Base-by-base conservation (phyloP, 345 rosid species). In the Odontarrhena argentea region DNA sequence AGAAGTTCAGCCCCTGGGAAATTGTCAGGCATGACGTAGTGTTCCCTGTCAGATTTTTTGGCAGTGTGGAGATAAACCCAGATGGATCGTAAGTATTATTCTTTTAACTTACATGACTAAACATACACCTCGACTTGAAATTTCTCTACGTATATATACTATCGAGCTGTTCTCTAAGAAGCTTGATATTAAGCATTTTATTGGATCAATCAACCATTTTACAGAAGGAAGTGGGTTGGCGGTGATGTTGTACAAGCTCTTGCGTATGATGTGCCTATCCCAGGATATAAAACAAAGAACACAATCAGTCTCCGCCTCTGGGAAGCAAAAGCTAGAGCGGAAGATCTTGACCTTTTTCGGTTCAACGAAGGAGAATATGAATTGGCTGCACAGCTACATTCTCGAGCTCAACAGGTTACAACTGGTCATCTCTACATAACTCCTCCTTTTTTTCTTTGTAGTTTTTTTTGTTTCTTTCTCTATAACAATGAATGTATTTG, bases 1-100 rank as follows among this genome's bases (percentile, higher is more conserved):
- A 93, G 98, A 93, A 90, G 76, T 90, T 86, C 74, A 94, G 96
- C 78, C 97, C 99, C 14, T 94, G 99, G 99, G 99, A 94, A 80
- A 76, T 88, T 72, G 97, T 88, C 50, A 88, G 99, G 84, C 97
- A 93, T 74, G 96, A 88, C 74, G 79, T 88, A 52, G 85, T 84
- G 9, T 88, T 80, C 77, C 97, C 97, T 15, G 85, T 93, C 71
- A 86, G 96, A 76, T 93, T 90, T 71, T 90, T 88, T 74, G 98
- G 98, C 62, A 74, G 7, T 4, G 89, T 94, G 42, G 77, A 84
- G 78, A 77, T 94, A 74, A 76, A 77, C 58, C 90, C 94, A 2
- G 78, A 86, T 85, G 98, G 98, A 78, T 71, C 72, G 98, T 92
- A 79, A 92, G 98, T 84, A 37, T 68, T 60, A 37, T 4, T 52